Evolutionary conservation across 116 monocot genomes (phyloP).

Genomic region (Iris pallida): DNA sequence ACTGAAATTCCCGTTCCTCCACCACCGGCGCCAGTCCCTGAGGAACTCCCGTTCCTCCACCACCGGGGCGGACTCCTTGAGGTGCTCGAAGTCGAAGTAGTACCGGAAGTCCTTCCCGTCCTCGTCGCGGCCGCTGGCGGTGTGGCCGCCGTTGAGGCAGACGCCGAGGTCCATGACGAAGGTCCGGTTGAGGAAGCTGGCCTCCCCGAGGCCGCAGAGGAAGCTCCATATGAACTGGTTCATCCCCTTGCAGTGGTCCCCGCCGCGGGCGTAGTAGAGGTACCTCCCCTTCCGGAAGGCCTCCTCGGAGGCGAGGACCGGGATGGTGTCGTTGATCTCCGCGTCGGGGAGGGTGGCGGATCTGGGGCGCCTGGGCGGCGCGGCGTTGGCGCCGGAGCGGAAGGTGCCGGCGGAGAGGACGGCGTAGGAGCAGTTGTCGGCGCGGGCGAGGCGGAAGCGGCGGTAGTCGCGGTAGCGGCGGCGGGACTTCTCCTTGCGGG

Average conservation of each 20-base stretch:
- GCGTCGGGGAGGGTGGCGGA: constrained; percentile 18
- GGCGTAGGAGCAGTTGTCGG: constrained; percentile 31
- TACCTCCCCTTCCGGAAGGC: constrained; percentile 62
- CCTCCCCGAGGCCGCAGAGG: constrained; percentile 84
- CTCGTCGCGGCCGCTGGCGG: constrained; percentile 47
- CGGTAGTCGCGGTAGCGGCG: constrained; percentile 44
- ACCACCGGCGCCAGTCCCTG: constrained; percentile 63
- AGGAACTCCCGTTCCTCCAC: constrained; percentile 81
- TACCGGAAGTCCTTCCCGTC: constrained; percentile 82
- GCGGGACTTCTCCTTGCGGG: constrained; percentile 39
- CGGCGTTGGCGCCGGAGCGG: constrained; percentile 37
- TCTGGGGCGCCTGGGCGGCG: constrained; percentile 7
- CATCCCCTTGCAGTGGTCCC: constrained; percentile 72
- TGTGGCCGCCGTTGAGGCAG: constrained; percentile 52
- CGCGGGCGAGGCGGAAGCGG: constrained; percentile 21
- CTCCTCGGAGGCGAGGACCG: constrained; percentile 23
- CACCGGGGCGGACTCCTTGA: constrained; percentile 68
- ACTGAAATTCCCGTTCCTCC: constrained; percentile 17
- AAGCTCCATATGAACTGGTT: constrained; percentile 65
- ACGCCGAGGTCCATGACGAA: constrained; percentile 79
- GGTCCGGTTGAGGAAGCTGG: constrained; percentile 72
- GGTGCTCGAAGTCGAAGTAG: constrained; percentile 90
- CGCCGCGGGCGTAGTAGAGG: constrained; percentile 82
- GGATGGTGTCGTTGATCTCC: constrained; percentile 87
- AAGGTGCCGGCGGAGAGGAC: constrained; percentile 29